phyloP scores from a whole-genome alignment of 352 stramenopile genomes.

The Poterioochromonas sp. region DNA sequence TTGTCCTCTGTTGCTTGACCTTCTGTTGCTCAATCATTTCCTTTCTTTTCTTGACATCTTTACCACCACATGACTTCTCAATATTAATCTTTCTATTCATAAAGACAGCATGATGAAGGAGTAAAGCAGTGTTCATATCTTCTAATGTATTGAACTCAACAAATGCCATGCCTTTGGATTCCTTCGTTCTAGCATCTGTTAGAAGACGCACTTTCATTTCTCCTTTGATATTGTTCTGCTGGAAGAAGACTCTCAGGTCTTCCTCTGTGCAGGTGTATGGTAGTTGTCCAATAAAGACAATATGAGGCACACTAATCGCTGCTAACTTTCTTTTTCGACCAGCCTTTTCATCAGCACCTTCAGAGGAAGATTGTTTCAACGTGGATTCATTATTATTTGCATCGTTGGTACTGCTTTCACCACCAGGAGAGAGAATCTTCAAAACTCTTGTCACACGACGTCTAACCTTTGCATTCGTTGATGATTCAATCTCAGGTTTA shows the following conservation, averaged over 20 bases:
- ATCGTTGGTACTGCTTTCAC: too few relatives aligned
- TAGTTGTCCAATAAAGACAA: constrained; percentile 5
- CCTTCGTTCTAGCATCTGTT: neutral
- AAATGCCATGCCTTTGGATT: constrained; percentile 9
- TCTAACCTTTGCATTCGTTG: neutral
- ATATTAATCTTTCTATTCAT: neutral
- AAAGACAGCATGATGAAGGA: neutral
- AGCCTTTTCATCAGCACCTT: neutral
- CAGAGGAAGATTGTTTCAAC: neutral
- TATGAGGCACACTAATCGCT: neutral
- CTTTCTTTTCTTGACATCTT: neutral
- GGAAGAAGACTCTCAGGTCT: neutral
- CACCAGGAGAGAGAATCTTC: neutral
- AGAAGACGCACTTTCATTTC: neutral
- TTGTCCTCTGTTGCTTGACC: neutral
- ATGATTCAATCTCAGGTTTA: neutral
- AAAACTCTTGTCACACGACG: constrained; percentile 1
- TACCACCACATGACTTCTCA: constrained; percentile 10
- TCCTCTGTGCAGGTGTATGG: neutral
- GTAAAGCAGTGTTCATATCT: neutral
- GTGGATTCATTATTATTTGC: neutral
- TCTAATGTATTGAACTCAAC: neutral
- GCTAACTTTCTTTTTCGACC: too few relatives aligned
- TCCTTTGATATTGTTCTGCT: neutral
- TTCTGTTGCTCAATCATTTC: neutral